Base-by-base conservation (phyloP, 139 green algal genomes). In the Haematococcus sp. region DNA sequence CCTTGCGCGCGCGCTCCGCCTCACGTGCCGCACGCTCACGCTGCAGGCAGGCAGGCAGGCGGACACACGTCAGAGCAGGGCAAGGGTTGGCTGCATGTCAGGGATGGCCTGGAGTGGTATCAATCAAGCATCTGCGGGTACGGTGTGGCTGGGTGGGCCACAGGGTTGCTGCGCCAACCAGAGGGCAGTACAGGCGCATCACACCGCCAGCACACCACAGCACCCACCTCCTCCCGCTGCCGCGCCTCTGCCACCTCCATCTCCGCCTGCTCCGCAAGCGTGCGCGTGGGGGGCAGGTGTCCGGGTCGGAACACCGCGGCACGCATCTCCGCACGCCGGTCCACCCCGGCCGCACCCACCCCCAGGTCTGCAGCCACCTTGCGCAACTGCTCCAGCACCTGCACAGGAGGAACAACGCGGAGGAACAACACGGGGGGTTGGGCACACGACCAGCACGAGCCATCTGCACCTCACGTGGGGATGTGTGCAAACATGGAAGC, bases 281-380 rank as follows among this genome's bases (percentile, higher is more conserved):
- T 94, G 54, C 94, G 80, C 0, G 88, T 94, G 22, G 93, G 91
- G 63, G 94, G 65, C n/a, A 70, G 83, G 69, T 96, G 85, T 58
- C 72, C 79, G 20, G 93, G 93, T 32, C 82, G 78, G 61, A 97
- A 97, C 33, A 97, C 90, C 40, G 83, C 59, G 0, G 43, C 44
- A 3, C 56, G 56, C 27, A 65, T 40, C 15, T 16, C 30, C 31
- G 59, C 27, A 34, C 54, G 54, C 54, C 23, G 54, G 13, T 28
- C 54, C 54, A 30, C 54, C 30, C 43, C 11, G 30, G 31, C 32
- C 65, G 40, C 28, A 11, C 3, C 11, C 20, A n/a, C 35, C 20
- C 58, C 58, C 27, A 65, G 58, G 25, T 65, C 27, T 4, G 9
- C n/a, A 33, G 58, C 58, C 11, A 65, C 28, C 58, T 65, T 52